Evolutionary conservation across 176 grass and related monocot species (phyloP).

Genomic region (Ensete ventricosum): DNA sequence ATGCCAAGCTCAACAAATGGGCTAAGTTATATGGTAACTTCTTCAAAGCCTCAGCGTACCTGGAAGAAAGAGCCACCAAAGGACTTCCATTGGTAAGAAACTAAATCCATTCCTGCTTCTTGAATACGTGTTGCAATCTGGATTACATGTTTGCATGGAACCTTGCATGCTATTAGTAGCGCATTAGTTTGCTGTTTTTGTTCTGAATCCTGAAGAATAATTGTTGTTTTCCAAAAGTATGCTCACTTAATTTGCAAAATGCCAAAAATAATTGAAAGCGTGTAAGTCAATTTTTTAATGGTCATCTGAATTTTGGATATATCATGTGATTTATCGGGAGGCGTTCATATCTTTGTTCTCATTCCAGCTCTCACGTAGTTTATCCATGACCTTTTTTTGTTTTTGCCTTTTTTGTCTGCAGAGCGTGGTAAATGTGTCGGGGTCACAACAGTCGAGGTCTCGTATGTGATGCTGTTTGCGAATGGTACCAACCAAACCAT

Average conservation of each 20-base stretch:
- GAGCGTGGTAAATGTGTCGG: background rate
- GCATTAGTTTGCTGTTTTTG: no score
- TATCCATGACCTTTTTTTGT: background rate
- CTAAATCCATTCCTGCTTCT: background rate
- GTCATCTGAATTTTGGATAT: no score
- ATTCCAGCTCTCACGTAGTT: background rate
- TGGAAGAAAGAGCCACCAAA: conserved; percentile 62
- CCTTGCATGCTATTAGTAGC: no score
- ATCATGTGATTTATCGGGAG: background rate
- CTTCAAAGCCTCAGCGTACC: conserved; percentile 63
- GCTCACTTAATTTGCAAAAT: no score
- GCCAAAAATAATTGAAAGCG: no score
- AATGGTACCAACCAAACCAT: no score
- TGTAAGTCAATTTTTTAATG: no score
- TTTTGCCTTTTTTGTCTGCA: background rate
- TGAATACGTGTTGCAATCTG: no score
- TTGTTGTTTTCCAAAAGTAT: background rate
- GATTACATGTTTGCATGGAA: no score
- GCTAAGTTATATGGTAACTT: conserved; percentile 59
- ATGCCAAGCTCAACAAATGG: conserved; percentile 73
- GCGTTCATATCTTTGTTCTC: background rate
- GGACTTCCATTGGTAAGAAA: conserved; percentile 51
- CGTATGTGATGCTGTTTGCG: background rate
- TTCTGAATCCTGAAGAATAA: background rate
- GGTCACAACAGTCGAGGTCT: conserved; percentile 1